These are phyloP conservation scores for Polychytrium aggregatum DNA, from an alignment of 192 early-diverging fungal species.

Conservation along the genomic window DNA sequence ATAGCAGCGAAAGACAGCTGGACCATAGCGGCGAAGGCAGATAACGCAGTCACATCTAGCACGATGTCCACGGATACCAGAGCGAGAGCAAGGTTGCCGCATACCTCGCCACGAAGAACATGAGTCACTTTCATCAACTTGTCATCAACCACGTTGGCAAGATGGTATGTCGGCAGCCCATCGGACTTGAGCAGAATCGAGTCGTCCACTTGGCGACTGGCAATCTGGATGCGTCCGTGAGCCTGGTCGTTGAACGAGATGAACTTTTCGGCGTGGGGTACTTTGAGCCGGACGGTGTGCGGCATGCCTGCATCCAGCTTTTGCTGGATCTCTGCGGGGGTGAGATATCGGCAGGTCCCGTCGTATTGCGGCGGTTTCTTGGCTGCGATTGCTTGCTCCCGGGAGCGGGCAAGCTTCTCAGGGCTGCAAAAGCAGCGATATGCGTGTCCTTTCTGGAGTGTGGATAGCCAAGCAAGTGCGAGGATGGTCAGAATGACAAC, in stretches of 20 bases:
- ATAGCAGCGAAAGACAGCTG: too few relatives aligned
- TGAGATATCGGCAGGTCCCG: slow-evolving; percentile 61
- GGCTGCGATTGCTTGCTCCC: slow-evolving; percentile 37
- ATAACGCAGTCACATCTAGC: too few relatives aligned
- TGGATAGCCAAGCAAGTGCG: too few relatives aligned
- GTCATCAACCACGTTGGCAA: slow-evolving; percentile 93
- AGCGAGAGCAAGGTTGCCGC: too few relatives aligned
- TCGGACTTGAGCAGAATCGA: slow-evolving; percentile 83
- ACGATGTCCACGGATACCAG: too few relatives aligned
- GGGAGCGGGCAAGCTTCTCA: slow-evolving; percentile 50
- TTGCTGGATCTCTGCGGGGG: slow-evolving; percentile 49
- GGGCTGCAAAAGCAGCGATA: slow-evolving; percentile 84
- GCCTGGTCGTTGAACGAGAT: slow-evolving; percentile 60
- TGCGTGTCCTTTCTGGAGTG: slow-evolving; percentile 48
- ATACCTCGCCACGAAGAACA: slow-evolving; percentile 76
- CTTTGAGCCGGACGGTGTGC: slow-evolving; percentile 64
- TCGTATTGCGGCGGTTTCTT: slow-evolving; percentile 64
- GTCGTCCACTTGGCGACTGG: slow-evolving; percentile 70
- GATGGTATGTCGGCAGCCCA: slow-evolving; percentile 86
- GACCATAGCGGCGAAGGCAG: too few relatives aligned
- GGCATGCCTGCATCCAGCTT: slow-evolving; percentile 41
- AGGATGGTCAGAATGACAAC: too few relatives aligned
- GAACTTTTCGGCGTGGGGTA: slow-evolving; percentile 33
- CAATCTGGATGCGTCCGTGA: slow-evolving; percentile 60
- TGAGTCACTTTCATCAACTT: slow-evolving; percentile 84